These are phyloP conservation scores for Phaeosphaeriaceae sp. DNA, from an alignment of 2,329 filamentous ascomycete genomes.

Conservation along the genomic window DNA sequence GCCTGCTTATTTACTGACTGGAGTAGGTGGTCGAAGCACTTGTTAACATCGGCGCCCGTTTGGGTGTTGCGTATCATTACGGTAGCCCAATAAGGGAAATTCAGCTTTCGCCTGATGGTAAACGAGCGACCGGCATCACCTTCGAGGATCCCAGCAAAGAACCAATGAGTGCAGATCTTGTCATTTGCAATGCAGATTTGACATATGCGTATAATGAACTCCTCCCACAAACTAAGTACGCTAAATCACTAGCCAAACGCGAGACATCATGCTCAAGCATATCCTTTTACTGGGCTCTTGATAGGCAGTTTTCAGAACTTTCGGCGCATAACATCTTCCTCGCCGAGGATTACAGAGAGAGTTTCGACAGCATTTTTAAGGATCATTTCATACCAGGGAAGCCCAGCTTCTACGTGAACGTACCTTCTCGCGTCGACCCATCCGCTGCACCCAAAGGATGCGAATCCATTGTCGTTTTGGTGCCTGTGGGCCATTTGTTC, in stretches of 20 bases:
- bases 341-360: conserved; percentile 72
- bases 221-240: conserved; percentile 60
- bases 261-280: conserved; percentile 73
- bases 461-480: conserved; percentile 72
- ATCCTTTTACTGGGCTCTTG: conserved; percentile 77
- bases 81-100: conserved; percentile 64
- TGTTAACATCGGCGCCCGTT: conserved; percentile 65
- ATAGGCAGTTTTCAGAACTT: conserved; percentile 66
- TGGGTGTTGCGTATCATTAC: conserved; percentile 69
- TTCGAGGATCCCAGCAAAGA: conserved; percentile 62
- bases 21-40: conserved; percentile 62
- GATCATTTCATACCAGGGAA: conserved; percentile 69
- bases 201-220: conserved; percentile 77
- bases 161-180: conserved; percentile 66
- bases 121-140: conserved; percentile 63
- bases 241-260: conserved; percentile 53
- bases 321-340: conserved; percentile 79
- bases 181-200: conserved; percentile 75
- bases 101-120: conserved; percentile 59
- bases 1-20: conserved; percentile 9
- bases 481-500: conserved; percentile 73
- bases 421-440: conserved; percentile 72
- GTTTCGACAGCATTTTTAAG: conserved; percentile 79
- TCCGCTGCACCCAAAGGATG: conserved; percentile 69
- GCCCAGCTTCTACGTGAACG: conserved; percentile 79